Conservation (phyloP, 306 rosid species). For the Hippophae rhamnoides region DNA sequence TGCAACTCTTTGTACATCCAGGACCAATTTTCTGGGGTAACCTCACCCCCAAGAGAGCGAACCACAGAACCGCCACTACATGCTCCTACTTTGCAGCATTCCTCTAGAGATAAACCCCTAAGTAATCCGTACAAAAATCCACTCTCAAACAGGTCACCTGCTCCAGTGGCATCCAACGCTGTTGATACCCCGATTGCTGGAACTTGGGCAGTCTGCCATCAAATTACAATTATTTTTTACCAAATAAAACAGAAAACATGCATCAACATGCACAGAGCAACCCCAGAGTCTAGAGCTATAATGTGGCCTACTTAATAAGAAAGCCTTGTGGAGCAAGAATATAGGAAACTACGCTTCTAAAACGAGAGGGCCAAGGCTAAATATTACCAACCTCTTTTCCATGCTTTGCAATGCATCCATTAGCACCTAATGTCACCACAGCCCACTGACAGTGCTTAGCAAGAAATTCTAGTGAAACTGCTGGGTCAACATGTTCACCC, state of each 20-base stretch:
- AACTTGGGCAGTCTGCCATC: constrained; percentile 50
- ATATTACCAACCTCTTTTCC: constrained; percentile 64
- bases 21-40: constrained; percentile 65
- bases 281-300: too few species aligned
- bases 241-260: too few species aligned
- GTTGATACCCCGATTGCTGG: constrained; percentile 69
- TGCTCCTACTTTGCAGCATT: constrained; percentile 81
- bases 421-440: constrained; percentile 76
- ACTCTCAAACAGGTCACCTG: constrained; percentile 93
- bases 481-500: constrained; percentile 47
- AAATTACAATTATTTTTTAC: neutral
- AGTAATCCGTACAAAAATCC: constrained; percentile 85
- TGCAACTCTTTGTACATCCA: constrained; percentile 95
- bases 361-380: neutral
- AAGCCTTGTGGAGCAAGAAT: too few species aligned
- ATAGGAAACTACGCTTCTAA: too few species aligned
- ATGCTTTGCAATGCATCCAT: constrained; percentile 89
- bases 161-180: constrained; percentile 89
- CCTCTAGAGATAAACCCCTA: constrained; percentile 71
- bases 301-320: too few species aligned
- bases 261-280: too few species aligned
- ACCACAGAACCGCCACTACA: constrained; percentile 92
- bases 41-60: constrained; percentile 88
- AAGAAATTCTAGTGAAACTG: constrained; percentile 58
- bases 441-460: constrained; percentile 76